Base-by-base conservation (phyloP, 179 eudicot species). In the Silene coronaria region DNA sequence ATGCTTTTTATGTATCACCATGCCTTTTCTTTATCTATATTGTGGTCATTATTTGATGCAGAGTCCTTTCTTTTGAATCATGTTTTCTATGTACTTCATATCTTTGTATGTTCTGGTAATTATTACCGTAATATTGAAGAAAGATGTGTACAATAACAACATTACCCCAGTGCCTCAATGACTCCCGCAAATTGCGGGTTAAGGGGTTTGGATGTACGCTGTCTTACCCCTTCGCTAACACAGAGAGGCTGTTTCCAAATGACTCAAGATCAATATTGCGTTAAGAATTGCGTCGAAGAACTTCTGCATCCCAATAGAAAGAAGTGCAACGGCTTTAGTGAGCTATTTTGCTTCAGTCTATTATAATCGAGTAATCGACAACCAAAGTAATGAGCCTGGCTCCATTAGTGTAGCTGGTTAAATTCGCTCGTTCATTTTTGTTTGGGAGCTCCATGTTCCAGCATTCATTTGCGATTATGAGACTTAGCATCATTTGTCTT, bases 401-500 rank as follows among this genome's bases (percentile, higher is more conserved):
- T 42, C 13, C 48, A 42, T 42, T 42, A 10, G 32, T 64, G 68
- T 64, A 28, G 68, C 38, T 60, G 8, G 10, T 28, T n/a, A 16
- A 64, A 28, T 14, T 64, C n/a, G 5, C 16, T 14, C n/a, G 38
- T 38, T 10, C 19, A n/a, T 26, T 55, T 30, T 34, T 2, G 9
- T 65, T 58, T 57, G 66, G 53, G 21, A 67, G 23, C 11, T 42
- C n/a, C 36, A 65, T 68, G 30, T 68, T 68, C 55, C 28, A 42
- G 28, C 16, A 36, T 23, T 67, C 10, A 42, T 42, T 9, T 42
- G 48, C 48, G 48, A 11, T 19, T 68, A 34, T 59, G 28, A 34
- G 27, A 24, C 42, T 51, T 48, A 9, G 12, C 75, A 21, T 3
- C 8, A 0, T 63, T 67, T 69, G 27, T 67, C 57, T 73, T 21